A percentile compares a stretch with the other conserved stretches of the same genome.
These are phyloP conservation scores for Apiospora arundinis DNA, from an alignment of 2,329 filamentous ascomycete genomes.

Conservation along the genomic window DNA sequence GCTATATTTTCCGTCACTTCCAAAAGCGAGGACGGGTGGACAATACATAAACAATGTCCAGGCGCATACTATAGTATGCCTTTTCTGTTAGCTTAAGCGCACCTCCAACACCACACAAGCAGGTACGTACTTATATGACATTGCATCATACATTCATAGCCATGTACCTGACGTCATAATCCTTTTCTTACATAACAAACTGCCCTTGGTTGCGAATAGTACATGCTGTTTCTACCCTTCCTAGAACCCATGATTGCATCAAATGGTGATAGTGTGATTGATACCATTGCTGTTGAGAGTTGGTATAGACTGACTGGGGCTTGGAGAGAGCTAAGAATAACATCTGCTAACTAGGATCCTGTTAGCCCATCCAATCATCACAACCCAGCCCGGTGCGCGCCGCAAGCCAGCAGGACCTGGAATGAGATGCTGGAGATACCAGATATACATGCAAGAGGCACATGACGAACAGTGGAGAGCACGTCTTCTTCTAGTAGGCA, in stretches of 20 bases:
- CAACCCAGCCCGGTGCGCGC: not conserved
- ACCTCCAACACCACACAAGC: not conserved
- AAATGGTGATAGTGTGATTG: not conserved
- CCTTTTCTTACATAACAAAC: not conserved
- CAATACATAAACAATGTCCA: no score
- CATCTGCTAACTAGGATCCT: not conserved
- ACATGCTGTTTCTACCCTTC: not conserved
- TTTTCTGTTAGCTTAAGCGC: not conserved
- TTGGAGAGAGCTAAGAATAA: not conserved
- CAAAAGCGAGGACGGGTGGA: no score
- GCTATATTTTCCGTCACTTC: not conserved
- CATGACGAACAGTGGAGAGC: not conserved
- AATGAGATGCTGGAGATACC: not conserved
- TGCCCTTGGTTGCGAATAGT: not conserved
- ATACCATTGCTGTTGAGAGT: not conserved
- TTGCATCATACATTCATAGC: no score
- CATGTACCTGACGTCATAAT: not conserved
- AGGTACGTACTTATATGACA: not conserved
- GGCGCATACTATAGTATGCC: not conserved
- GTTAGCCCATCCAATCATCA: not conserved
- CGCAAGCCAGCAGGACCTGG: not conserved
- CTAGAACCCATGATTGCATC: not conserved
- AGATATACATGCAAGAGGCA: not conserved
- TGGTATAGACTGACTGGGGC: not conserved
- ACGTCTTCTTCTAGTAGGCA: not conserved